Evolutionary conservation across 2,329 filamentous ascomycete genomes (phyloP), one percentile per base, ranked within the genome.

Genomic region (Diplodia mutila): DNA sequence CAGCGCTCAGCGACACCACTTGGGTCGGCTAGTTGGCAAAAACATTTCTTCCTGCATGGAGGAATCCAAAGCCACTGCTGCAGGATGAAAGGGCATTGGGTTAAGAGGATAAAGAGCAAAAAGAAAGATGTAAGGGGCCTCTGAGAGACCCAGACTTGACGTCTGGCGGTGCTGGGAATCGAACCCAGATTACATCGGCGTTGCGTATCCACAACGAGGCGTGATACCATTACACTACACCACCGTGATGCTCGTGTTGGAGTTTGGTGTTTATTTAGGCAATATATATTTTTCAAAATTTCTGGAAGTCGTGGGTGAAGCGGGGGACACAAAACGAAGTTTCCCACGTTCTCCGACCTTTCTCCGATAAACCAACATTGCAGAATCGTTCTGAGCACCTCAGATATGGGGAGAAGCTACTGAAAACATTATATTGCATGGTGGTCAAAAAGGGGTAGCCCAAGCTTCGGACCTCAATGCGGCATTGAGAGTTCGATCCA

Each of bases 221-320:
- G 42, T 46, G 42, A 14, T 46, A 21, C 42, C 42, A 21, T 46
- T 46, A 46, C 42, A 46, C 42, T 18, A 46, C 18, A 46, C 42
- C 42, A 46, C 42, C 42, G 42, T 21, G 42, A 9, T 46, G 42
- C 3, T 9, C 1, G 8, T 46, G 42, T 9, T 46, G n/a, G 4
- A 11, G n/a, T n/a, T 4, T n/a, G 18, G n/a, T 1, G n/a, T 4
- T 9, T 1, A 1, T 21, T 2, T 3, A 1, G 9, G 9, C 1
- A 11, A 9, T 1, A 46, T 46, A 46, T 11, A 11, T 9, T 11
- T 8, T 2, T 46, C 0, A 11, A 0, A 21, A 9, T 1, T 4
- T 46, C 2, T 21, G 3, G 42, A 4, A 9, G 42, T 3, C 42
- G 39, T 46, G 42, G 42, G n/a, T 18, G 11, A 4, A 11, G 3